Evolutionary conservation across 108 stramenopile species (phyloP), one percentile per base, ranked within the genome.

Genomic region (Heterococcus sp.): DNA sequence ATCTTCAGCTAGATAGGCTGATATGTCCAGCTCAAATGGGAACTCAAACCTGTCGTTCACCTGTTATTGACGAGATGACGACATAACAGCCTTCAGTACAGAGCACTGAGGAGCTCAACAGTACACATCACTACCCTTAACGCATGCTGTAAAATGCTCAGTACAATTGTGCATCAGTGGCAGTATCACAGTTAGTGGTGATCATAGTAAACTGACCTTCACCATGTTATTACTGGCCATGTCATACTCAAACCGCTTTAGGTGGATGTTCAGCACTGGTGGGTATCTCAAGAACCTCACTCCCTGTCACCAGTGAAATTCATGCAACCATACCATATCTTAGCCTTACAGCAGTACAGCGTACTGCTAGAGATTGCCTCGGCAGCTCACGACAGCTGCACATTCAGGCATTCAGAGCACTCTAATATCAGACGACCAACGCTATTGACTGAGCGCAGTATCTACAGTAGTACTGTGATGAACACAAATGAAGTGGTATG

Each of bases 241-340:
- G 38, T 85, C 82, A 71, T 74, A 85, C 82, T 85, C 82, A 39
- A 85, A 85, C 1, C 85, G 67, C 70, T 85, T 85, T 29, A 85
- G 82, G 73, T 85, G 85, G 26, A 85, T 76, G 64, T 32, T 85
- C 29, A 85, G 66, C 2, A 85, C 85, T 8, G 84, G 84, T 1
- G 84, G 84, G 75, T 75, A 78, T 1, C 70, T 63, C 28, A 81
- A 73, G 73, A 84, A 84, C 26, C 65, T 35, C 27, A 80, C 78
- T 30, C 83, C 83, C 36, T 58, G 46, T 8, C 14, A 21, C 46
- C n/a, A n/a, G n/a, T n/a, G n/a, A n/a, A n/a, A n/a, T n/a, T n/a
- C n/a, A n/a, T n/a, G n/a, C n/a, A n/a, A n/a, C n/a, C n/a, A n/a
- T n/a, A n/a, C n/a, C n/a, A n/a, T n/a, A n/a, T n/a, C n/a, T n/a